Conservation (phyloP, 2,329 filamentous ascomycete species). For the Aspergillus phoenicis region DNA sequence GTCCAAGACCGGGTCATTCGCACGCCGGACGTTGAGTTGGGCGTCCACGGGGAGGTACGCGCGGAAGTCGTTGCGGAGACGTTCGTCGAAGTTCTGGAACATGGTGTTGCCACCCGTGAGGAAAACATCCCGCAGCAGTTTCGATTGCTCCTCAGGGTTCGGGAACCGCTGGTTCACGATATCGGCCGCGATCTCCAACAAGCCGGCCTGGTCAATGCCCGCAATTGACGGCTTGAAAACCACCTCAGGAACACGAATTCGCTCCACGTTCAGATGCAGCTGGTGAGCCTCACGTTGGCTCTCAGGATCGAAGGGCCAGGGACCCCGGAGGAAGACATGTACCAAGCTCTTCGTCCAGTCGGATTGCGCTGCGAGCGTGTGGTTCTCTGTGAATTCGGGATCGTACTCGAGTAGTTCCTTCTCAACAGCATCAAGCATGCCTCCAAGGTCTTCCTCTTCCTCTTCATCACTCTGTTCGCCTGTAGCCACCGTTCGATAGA, state of each 20-base stretch:
- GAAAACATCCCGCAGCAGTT: slow-evolving; percentile 83
- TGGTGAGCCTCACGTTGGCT: slow-evolving; percentile 81
- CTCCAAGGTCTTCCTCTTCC: slow-evolving; percentile 84
- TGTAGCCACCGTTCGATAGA: slow-evolving; percentile 89
- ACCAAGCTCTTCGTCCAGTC: slow-evolving; percentile 94
- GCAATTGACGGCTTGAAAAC: slow-evolving; percentile 92
- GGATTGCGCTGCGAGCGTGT: slow-evolving; percentile 86
- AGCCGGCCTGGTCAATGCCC: slow-evolving; percentile 87
- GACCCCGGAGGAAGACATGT: slow-evolving; percentile 86
- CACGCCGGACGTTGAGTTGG: slow-evolving; percentile 70
- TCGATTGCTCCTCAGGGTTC: slow-evolving; percentile 59
- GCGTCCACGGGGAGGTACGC: slow-evolving; percentile 71
- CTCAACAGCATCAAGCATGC: slow-evolving; percentile 74
- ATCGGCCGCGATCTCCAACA: slow-evolving; percentile 88
- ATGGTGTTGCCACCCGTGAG: slow-evolving; percentile 90
- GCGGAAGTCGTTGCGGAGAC: slow-evolving; percentile 71
- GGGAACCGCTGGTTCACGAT: slow-evolving; percentile 81
- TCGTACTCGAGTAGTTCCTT: slow-evolving; percentile 84
- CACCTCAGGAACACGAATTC: slow-evolving; percentile 90
- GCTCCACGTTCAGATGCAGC: slow-evolving; percentile 93
- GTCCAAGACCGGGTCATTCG: slow-evolving; percentile 76
- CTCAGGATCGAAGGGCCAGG: slow-evolving; percentile 79
- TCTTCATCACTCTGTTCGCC: slow-evolving; percentile 80
- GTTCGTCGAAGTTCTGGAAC: slow-evolving; percentile 83
- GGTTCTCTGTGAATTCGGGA: slow-evolving; percentile 84